Evolutionary conservation across 2,329 filamentous ascomycete genomes (phyloP).

Genomic region (Lasiodiplodia theobromae): DNA sequence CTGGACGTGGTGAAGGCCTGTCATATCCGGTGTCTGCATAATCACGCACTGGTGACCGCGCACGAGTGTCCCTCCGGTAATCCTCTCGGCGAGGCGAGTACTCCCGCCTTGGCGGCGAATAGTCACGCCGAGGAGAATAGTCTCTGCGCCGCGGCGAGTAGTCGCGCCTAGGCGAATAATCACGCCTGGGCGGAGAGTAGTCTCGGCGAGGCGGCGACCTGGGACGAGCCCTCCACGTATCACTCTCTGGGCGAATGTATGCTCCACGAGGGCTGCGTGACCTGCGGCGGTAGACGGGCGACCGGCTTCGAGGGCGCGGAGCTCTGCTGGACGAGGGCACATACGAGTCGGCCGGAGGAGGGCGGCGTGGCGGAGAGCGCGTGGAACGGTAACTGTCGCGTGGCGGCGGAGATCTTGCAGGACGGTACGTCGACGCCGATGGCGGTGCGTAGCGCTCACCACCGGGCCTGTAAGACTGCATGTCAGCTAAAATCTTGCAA

Average conservation of each 20-base stretch:
- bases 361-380: slow-evolving; percentile 45
- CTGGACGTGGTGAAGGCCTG: slow-evolving; percentile 50
- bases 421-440: slow-evolving; percentile 25
- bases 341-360: slow-evolving; percentile 50
- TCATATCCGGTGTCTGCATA: slow-evolving; percentile 44
- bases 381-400: slow-evolving; percentile 47
- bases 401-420: slow-evolving; percentile 30
- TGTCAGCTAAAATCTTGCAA: slow-evolving; percentile 12
- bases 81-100: slow-evolving; percentile 32
- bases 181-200: slow-evolving; percentile 39
- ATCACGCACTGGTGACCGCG: slow-evolving; percentile 49
- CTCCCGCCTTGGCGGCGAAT: slow-evolving; percentile 7
- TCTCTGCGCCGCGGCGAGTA: slow-evolving; percentile 55
- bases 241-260: slow-evolving; percentile 42
- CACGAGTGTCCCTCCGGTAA: slow-evolving; percentile 28
- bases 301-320: slow-evolving; percentile 48
- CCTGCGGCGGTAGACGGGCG: slow-evolving; percentile 44
- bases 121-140: slow-evolving; percentile 47
- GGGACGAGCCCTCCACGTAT: slow-evolving; percentile 53
- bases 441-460: slow-evolving; percentile 29
- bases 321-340: slow-evolving; percentile 44
- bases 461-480: slow-evolving; percentile 24
- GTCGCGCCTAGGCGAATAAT: slow-evolving; percentile 52
- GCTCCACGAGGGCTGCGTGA: slow-evolving; percentile 47
- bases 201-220: slow-evolving; percentile 58